phyloP scores from a whole-genome alignment of 2,329 filamentous ascomycete species.

The Penicillium sumatraense region DNA sequence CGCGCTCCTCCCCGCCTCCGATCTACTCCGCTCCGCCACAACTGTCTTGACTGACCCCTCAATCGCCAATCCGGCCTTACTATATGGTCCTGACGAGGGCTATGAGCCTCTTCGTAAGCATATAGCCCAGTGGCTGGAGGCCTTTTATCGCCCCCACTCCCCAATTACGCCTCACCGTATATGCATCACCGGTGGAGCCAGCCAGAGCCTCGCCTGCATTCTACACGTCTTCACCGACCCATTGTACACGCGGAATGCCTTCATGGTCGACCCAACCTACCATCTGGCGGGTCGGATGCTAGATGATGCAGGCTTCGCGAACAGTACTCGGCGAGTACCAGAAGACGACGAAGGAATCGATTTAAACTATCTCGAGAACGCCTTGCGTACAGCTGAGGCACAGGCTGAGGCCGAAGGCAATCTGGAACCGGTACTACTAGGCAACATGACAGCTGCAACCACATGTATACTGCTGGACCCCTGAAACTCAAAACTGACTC shows the following conservation, averaged over 20 bases:
- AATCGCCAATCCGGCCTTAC: slow-evolving; percentile 66
- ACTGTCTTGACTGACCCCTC: slow-evolving; percentile 64
- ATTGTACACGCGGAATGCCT: slow-evolving; percentile 72
- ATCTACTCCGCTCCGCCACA: slow-evolving; percentile 65
- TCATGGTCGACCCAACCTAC: slow-evolving; percentile 82
- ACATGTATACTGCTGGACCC: not conserved
- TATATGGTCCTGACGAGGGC: slow-evolving; percentile 80
- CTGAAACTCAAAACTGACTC: slow-evolving; percentile 6
- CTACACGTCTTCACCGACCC: slow-evolving; percentile 83
- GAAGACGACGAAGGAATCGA: slow-evolving; percentile 81
- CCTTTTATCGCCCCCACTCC: slow-evolving; percentile 59
- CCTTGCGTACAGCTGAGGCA: slow-evolving; percentile 56
- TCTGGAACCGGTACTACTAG: slow-evolving; percentile 44
- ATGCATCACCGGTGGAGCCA: slow-evolving; percentile 82
- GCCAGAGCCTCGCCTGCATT: slow-evolving; percentile 78
- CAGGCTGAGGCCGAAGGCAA: slow-evolving; percentile 45
- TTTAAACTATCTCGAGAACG: slow-evolving; percentile 61
- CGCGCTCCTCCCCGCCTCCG: slow-evolving; percentile 66
- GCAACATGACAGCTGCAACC: not conserved
- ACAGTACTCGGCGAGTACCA: slow-evolving; percentile 69
- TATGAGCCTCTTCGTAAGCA: slow-evolving; percentile 70
- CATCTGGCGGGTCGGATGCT: slow-evolving; percentile 86
- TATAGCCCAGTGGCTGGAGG: slow-evolving; percentile 71
- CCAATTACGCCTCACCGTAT: slow-evolving; percentile 64
- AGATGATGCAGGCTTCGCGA: slow-evolving; percentile 75